Conservation (phyloP, 805 yeast species). For the Cyberlindnera nakhonratchasimensis region DNA sequence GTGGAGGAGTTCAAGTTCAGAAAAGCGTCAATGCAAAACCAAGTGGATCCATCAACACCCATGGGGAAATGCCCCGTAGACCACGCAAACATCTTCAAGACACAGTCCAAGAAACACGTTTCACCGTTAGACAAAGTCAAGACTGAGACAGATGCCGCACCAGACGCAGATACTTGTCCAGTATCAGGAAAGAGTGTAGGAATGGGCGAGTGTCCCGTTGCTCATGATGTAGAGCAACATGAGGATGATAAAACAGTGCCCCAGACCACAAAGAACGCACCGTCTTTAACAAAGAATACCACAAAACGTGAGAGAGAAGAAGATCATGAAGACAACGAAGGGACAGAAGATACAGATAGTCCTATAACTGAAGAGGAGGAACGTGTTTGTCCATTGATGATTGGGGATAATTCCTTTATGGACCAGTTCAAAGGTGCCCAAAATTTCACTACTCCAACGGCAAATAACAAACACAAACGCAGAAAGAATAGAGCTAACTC, state of each 20-base stretch:
- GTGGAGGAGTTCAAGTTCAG: constrained; percentile 27
- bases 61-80: constrained; percentile 29
- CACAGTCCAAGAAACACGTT: background rate
- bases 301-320: constrained; percentile 4
- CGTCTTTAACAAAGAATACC: background rate
- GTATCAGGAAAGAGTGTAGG: constrained; percentile 19
- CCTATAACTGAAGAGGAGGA: constrained; percentile 26
- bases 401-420: constrained; percentile 37
- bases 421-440: constrained; percentile 2
- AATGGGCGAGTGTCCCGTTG: constrained; percentile 24
- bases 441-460: background rate
- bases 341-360: constrained; percentile 4
- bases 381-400: constrained; percentile 44
- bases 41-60: constrained; percentile 1
- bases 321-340: background rate
- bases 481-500: constrained; percentile 20
- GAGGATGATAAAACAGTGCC: background rate
- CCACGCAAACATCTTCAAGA: constrained; percentile 12
- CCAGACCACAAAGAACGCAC: background rate
- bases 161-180: constrained; percentile 19
- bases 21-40: constrained; percentile 3
- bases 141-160: constrained; percentile 4
- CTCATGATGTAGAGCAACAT: constrained; percentile 16
- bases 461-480: constrained; percentile 7
- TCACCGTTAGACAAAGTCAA: background rate